Evolutionary conservation across 2,329 filamentous ascomycete genomes (phyloP), one percentile per base, ranked within the genome.

Genomic region (Nigrospora oryzae): DNA sequence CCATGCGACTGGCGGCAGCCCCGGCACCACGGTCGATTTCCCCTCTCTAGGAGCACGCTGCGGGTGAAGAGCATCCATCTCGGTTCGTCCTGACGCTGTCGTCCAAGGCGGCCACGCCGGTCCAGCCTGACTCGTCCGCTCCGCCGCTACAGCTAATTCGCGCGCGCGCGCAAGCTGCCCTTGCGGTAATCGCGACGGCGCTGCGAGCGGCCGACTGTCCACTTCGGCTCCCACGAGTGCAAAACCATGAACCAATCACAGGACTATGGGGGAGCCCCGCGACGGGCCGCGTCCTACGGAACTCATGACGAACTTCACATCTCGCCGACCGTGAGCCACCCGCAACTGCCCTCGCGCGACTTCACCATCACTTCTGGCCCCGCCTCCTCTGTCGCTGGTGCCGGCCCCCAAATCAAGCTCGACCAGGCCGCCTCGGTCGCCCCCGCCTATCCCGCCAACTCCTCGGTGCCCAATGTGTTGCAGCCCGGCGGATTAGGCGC

Each of bases 241-340:
- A n/a, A 36, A 14, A 42, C 53, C 42, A 66, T 66, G 63, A 65
- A 66, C 53, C 65, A 65, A 52, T 53, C 55, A 52, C 58, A 59
- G 49, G 63, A 60, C 51, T 59, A 66, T 52, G 61, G 49, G 46
- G 45, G 58, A 46, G 49, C 62, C 48, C 62, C 62, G 40, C 60
- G 67, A 53, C 64, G 66, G 53, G 30, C 42, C 30, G 42, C 36
- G 36, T 38, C 34, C 23, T 17, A 31, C 35, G 16, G 42, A 19
- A 36, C 65, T 54, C 69, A 70, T 54, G 73, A 77, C 60, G 74
- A 78, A 62, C 68, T 77, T 56, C 74, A 79, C 65, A 74, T 77
- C 64, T 64, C 64, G 44, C 55, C 70, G 49, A 68, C 63, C 54
- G 62, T 71, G 60, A 68, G 61, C 59, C 67, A 67, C 43, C 67